phyloP scores from a whole-genome alignment of 1,139 yeast species.

The Blastobotrys indianensis region DNA sequence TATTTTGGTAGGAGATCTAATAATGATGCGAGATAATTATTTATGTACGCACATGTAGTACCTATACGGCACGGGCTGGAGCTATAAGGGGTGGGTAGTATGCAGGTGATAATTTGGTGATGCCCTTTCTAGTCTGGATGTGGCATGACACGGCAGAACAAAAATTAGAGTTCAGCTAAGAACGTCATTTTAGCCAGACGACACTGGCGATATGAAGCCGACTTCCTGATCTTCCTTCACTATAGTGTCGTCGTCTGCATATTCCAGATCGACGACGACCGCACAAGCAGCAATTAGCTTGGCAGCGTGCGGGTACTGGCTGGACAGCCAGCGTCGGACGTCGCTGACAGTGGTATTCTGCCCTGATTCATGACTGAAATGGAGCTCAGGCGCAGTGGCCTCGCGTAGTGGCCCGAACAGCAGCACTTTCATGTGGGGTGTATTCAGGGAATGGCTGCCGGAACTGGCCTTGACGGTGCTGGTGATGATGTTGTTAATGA shows the following conservation, averaged over 20 bases:
- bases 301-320: constrained; percentile 7
- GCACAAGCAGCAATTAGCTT: constrained; percentile 31
- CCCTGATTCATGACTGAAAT: not conserved
- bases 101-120: not conserved
- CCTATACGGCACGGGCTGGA: no score
- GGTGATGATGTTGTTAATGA: not conserved
- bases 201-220: constrained; percentile 38
- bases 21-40: no score
- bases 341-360: constrained; percentile 8
- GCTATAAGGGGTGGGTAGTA: not conserved
- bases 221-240: constrained; percentile 29
- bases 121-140: not conserved
- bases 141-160: not conserved
- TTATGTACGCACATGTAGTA: no score
- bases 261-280: constrained; percentile 32
- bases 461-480: not conserved
- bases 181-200: constrained; percentile 31
- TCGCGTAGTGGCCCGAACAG: constrained; percentile 22
- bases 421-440: constrained; percentile 16
- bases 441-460: not conserved
- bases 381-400: constrained; percentile 7
- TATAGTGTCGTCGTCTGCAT: constrained; percentile 24
- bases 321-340: not conserved
- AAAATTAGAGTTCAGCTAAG: not conserved
- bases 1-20: no score